A percentile compares a stretch with the other conserved stretches of the same genome.
phyloP scores from a whole-genome alignment of 352 stramenopile species.

The Globisporangium nagaii region DNA sequence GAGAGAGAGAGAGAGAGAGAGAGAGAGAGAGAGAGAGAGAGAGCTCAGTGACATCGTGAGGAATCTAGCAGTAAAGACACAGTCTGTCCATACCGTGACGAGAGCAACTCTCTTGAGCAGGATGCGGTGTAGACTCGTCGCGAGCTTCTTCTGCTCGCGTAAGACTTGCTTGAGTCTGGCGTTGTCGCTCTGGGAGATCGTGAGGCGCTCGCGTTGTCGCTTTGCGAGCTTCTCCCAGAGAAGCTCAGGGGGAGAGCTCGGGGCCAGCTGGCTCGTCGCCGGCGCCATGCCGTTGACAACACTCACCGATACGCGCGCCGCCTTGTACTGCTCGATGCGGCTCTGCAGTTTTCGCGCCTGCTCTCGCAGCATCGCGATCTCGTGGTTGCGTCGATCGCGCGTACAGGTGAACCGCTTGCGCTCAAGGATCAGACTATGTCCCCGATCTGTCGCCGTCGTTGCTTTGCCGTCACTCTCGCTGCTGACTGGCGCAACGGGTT shows the following conservation, averaged over 20 bases:
- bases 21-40: no score
- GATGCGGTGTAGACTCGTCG: constrained; percentile 2
- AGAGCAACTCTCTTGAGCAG: background rate
- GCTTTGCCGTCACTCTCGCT: no score
- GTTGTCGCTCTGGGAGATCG: background rate
- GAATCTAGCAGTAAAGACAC: background rate
- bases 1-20: no score
- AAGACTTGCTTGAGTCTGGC: background rate
- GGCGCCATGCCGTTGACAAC: background rate
- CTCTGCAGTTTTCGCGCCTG: no score
- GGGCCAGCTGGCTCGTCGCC: background rate
- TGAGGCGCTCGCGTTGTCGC: background rate
- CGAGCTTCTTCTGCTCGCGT: constrained; percentile 1
- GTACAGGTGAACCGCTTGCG: background rate
- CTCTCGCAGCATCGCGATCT: background rate
- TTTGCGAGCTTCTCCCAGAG: background rate
- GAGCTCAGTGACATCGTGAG: background rate
- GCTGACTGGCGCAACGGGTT: no score
- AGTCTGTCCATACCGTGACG: background rate
- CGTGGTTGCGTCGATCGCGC: background rate
- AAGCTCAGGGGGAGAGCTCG: background rate
- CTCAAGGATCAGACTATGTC: no score
- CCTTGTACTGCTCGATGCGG: no score
- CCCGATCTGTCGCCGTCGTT: no score
- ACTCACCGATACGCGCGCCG: no score